Evolutionary conservation across 148 eudicot species (phyloP).

Genomic region (Heliamphora exappendiculata): DNA sequence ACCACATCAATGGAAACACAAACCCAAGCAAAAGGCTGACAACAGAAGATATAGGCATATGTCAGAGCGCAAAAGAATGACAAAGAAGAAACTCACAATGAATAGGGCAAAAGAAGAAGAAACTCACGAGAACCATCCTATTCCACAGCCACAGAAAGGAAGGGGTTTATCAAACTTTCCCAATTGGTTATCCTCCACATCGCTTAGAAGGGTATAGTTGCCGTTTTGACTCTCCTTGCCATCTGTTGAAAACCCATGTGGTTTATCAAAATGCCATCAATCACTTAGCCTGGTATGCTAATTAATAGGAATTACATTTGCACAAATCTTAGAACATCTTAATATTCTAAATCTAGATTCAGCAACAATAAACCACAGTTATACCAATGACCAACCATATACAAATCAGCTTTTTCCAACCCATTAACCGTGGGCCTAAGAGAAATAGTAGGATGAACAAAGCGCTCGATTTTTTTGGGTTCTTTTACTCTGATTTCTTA

Average conservation of each 20-base stretch:
- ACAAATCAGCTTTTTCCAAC: background rate
- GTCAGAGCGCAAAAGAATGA: conserved; percentile 3
- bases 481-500: background rate
- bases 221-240: conserved; percentile 20
- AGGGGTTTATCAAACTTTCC: conserved; percentile 59
- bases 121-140: conserved; percentile 66
- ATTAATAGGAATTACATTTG: background rate
- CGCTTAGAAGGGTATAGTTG: conserved; percentile 23
- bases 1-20: conserved; percentile 58
- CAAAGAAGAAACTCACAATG: background rate
- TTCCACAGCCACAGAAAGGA: conserved; percentile 62
- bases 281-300: background rate
- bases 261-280: background rate
- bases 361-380: background rate
- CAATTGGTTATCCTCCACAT: conserved; percentile 30
- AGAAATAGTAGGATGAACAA: background rate
- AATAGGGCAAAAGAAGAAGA: background rate
- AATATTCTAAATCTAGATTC: background rate
- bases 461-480: background rate
- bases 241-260: conserved; percentile 23
- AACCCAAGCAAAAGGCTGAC: conserved; percentile 61
- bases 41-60: conserved; percentile 1
- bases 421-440: background rate
- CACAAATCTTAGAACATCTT: background rate
- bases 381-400: background rate